phyloP scores from a whole-genome alignment of 306 rosid genomes.

The Medicago truncatula region DNA sequence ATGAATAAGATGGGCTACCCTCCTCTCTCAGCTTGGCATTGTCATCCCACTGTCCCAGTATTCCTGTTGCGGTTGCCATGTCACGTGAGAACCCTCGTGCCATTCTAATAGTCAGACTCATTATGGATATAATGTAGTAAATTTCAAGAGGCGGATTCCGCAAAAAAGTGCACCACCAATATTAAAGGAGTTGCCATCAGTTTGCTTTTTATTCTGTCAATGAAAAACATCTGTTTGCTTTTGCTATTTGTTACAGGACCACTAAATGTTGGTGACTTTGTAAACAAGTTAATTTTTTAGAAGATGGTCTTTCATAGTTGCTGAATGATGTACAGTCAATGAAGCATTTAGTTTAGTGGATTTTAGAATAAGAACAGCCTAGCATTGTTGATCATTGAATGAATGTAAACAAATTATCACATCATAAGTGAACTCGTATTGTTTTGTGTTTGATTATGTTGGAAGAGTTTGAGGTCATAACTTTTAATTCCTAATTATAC shows the following conservation, averaged over 20 bases:
- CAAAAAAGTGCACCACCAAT: neutral
- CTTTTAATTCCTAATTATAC: neutral
- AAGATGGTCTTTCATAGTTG: slow-evolving; percentile 6
- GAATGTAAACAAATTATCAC: slow-evolving; percentile 11
- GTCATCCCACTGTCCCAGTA: neutral
- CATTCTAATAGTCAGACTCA: neutral
- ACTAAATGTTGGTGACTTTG: slow-evolving; percentile 6
- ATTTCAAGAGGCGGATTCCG: neutral
- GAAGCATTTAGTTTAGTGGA: slow-evolving; percentile 8
- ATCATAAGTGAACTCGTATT: neutral
- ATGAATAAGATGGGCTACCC: neutral
- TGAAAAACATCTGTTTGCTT: neutral
- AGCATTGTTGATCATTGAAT: slow-evolving; percentile 8
- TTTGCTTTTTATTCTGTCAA: neutral
- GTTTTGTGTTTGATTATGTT: slow-evolving; percentile 29
- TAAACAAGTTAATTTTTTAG: neutral
- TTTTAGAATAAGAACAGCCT: slow-evolving; percentile 19
- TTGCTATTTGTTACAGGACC: slow-evolving; percentile 11
- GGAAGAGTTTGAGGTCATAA: slow-evolving; percentile 13
- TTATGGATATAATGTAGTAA: neutral
- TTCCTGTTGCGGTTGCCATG: neutral
- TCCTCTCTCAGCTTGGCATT: neutral
- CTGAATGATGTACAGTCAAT: slow-evolving; percentile 17
- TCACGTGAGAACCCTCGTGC: neutral
- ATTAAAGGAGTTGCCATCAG: neutral